A percentile compares a stretch with the other conserved stretches of the same genome.
phyloP scores from a whole-genome alignment of 192 early-diverging fungal genomes.

The Ramicandelaber brevisporus region DNA sequence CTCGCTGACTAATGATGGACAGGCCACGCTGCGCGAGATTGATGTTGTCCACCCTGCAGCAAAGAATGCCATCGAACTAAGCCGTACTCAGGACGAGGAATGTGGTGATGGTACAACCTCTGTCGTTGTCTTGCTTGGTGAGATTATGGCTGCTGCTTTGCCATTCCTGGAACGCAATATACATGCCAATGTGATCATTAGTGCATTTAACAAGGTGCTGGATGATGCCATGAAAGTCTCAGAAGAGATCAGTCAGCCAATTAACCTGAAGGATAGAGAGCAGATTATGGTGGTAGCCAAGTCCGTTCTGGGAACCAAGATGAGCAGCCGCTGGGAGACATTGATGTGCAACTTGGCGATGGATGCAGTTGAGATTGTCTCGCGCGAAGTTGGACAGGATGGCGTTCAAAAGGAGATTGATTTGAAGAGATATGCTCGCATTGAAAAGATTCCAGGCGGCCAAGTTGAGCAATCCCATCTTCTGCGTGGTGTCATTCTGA shows the following conservation, averaged over 20 bases:
- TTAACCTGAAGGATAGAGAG: constrained; percentile 54
- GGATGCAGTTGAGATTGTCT: constrained; percentile 83
- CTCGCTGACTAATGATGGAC: constrained; percentile 94
- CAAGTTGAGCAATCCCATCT: constrained; percentile 90
- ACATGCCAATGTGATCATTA: constrained; percentile 92
- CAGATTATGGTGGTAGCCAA: constrained; percentile 89
- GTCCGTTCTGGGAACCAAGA: constrained; percentile 88
- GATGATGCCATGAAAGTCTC: constrained; percentile 75
- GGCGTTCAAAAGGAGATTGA: constrained; percentile 76
- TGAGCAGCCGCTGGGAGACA: constrained; percentile 83
- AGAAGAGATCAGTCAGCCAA: constrained; percentile 55
- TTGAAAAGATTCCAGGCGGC: constrained; percentile 98
- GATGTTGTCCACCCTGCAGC: constrained; percentile 99
- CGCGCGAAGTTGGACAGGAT: constrained; percentile 23
- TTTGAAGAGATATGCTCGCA: constrained; percentile 90
- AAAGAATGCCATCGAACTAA: constrained; percentile 97
- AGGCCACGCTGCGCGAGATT: constrained; percentile 92
- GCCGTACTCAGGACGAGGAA: constrained; percentile 98
- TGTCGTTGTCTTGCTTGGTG: constrained; percentile 97
- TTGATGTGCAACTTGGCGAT: constrained; percentile 94
- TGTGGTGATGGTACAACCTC: constrained; percentile 97
- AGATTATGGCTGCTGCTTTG: constrained; percentile 70
- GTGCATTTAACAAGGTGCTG: constrained; percentile 76
- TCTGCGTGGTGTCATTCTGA: constrained; percentile 92
- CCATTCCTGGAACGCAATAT: constrained; percentile 94